Percentiles rank a stretch among this genome's conserved stretches.
Evolutionary conservation across 257 asterid species (phyloP).

Genomic region (Mitragyna speciosa): DNA sequence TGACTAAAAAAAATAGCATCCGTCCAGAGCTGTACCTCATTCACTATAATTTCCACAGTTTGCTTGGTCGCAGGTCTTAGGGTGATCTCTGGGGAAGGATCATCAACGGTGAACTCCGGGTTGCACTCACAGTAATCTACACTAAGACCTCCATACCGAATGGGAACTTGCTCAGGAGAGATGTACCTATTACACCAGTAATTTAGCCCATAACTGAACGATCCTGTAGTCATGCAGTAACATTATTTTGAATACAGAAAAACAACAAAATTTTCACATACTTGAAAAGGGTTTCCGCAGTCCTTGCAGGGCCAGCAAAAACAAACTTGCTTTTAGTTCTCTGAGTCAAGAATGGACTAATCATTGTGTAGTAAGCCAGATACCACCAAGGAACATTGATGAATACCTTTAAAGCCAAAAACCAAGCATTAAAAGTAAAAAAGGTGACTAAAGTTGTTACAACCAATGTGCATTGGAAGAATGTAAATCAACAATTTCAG

Average conservation of each 20-base stretch:
- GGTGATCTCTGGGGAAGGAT: slow-evolving; percentile 71
- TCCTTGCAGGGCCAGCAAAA: slow-evolving; percentile 84
- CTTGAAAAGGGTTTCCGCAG: slow-evolving; percentile 92
- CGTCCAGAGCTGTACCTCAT: slow-evolving; percentile 53
- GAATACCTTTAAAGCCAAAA: slow-evolving; percentile 54
- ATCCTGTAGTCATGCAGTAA: slow-evolving; percentile 13
- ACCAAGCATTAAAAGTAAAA: not conserved
- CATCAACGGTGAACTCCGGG: slow-evolving; percentile 77
- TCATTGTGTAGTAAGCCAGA: slow-evolving; percentile 86
- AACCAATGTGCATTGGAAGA: not conserved
- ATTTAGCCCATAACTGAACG: not conserved
- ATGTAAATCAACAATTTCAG: not conserved
- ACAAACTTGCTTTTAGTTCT: slow-evolving; percentile 99
- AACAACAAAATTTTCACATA: slow-evolving; percentile 25
- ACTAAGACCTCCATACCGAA: slow-evolving; percentile 85
- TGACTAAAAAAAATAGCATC: not conserved
- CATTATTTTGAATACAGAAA: not conserved
- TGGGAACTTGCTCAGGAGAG: slow-evolving; percentile 78
- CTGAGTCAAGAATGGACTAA: slow-evolving; percentile 78
- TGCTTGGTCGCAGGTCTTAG: slow-evolving; percentile 83
- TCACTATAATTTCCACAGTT: slow-evolving; percentile 81
- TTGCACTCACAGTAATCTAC: slow-evolving; percentile 87
- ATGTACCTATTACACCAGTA: slow-evolving; percentile 52
- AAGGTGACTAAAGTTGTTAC: not conserved
- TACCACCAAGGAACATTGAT: slow-evolving; percentile 99